Conservation (phyloP, 2,329 filamentous ascomycete genomes). For the Mycosphaerella sp. region DNA sequence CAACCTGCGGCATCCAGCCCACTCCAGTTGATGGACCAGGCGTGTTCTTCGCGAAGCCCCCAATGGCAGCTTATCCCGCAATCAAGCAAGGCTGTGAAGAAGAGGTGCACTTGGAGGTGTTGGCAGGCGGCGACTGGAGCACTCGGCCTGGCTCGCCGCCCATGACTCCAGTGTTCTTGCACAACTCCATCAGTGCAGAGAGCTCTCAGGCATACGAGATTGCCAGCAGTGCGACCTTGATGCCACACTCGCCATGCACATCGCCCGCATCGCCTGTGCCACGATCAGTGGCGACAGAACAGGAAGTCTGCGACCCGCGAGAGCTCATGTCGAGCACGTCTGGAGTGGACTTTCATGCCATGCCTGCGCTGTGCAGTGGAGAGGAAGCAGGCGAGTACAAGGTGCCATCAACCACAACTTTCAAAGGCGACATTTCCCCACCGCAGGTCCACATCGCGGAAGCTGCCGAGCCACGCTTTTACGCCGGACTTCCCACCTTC, state of each 20-base stretch:
- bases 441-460: constrained; percentile 36
- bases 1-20: constrained; percentile 66
- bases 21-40: constrained; percentile 72
- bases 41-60: constrained; percentile 28
- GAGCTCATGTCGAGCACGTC: constrained; percentile 68
- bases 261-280: constrained; percentile 78
- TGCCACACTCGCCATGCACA: constrained; percentile 66
- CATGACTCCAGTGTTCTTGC: constrained; percentile 74
- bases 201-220: constrained; percentile 59
- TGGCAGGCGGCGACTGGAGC: constrained; percentile 66
- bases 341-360: constrained; percentile 57
- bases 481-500: constrained; percentile 67
- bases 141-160: constrained; percentile 71
- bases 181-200: constrained; percentile 56
- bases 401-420: constrained; percentile 32
- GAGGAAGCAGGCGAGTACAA: constrained; percentile 45
- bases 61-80: constrained; percentile 49
- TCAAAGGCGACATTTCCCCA: constrained; percentile 39
- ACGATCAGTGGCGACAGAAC: constrained; percentile 59
- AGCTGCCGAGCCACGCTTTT: constrained; percentile 43
- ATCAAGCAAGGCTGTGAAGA: constrained; percentile 66
- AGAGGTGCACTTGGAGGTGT: constrained; percentile 64
- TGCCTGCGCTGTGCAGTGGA: constrained; percentile 55
- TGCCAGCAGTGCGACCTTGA: constrained; percentile 65
- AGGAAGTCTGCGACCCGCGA: constrained; percentile 78